Conservation (phyloP, 805 yeast species). For the Sugiyamaella floridensis region DNA sequence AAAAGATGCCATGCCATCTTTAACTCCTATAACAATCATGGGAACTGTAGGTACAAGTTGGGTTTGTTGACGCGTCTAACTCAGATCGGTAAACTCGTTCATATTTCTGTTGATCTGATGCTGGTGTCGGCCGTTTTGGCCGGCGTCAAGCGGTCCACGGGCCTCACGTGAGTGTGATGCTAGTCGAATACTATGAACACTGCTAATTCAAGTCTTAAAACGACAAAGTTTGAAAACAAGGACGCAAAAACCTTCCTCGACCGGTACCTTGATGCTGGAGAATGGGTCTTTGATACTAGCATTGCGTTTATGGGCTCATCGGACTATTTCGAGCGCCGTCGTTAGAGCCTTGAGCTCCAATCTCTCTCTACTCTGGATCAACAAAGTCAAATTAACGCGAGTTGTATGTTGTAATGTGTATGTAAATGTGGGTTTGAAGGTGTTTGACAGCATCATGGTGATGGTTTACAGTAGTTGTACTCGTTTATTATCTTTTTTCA, state of each 20-base stretch:
- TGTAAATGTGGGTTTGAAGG: too few relatives aligned
- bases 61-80: background rate
- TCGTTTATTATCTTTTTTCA: too few relatives aligned
- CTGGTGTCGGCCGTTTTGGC: constrained; percentile 77
- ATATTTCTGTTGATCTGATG: constrained; percentile 69
- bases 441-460: too few relatives aligned
- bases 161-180: constrained; percentile 40
- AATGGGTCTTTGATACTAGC: constrained; percentile 64
- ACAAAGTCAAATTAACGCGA: too few relatives aligned
- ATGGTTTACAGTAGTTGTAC: too few relatives aligned
- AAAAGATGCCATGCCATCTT: background rate
- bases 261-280: constrained; percentile 80
- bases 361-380: background rate
- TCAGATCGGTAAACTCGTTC: constrained; percentile 52
- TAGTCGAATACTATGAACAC: background rate
- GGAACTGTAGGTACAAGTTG: constrained; percentile 14
- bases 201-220: constrained; percentile 33
- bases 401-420: too few relatives aligned
- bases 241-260: constrained; percentile 38
- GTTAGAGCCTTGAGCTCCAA: constrained; percentile 6
- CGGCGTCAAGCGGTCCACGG: constrained; percentile 78
- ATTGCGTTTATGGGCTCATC: constrained; percentile 67
- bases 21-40: constrained; percentile 4
- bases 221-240: constrained; percentile 42
- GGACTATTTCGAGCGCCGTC: constrained; percentile 50